Evolutionary conservation across 371 early-diverging fungal species (phyloP).

Genomic region (Zopfochytrium polystomum): DNA sequence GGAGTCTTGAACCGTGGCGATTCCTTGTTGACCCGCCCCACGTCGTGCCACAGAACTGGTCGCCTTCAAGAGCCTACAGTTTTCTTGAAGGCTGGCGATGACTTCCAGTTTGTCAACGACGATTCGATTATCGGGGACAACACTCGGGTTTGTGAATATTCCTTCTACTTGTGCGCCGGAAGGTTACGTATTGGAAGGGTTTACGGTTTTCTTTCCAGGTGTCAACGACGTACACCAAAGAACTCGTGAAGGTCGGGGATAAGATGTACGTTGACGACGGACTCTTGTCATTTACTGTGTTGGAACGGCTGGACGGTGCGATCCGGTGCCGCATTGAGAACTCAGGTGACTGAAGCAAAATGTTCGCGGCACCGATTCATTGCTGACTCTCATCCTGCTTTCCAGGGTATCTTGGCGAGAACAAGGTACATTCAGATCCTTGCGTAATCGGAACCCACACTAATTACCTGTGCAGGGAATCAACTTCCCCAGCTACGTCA

Average conservation of each 20-base stretch:
- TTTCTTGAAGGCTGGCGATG: conserved; percentile 40
- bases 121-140: conserved; percentile 45
- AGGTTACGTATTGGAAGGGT: not conserved
- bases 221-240: conserved; percentile 48
- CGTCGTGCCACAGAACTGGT: conserved; percentile 31
- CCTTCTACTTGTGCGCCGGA: not conserved
- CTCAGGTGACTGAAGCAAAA: conserved; percentile 29
- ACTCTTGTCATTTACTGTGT: conserved; percentile 48
- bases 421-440: no score
- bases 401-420: conserved; percentile 42
- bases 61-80: conserved; percentile 42
- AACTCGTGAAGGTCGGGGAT: conserved; percentile 47
- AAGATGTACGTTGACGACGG: conserved; percentile 58
- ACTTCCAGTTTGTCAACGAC: conserved; percentile 54
- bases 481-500: conserved; percentile 53
- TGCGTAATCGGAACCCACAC: no score
- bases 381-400: not conserved
- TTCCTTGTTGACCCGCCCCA: not conserved
- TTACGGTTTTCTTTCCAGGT: conserved; percentile 26
- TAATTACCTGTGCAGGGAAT: conserved; percentile 37
- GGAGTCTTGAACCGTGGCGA: not conserved
- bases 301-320: conserved; percentile 41
- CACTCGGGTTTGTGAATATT: conserved; percentile 32
- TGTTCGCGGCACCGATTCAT: no score
- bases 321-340: conserved; percentile 43